Percentiles rank a stretch among this genome's conserved stretches.
Conservation (phyloP, 352 stramenopile species). For the Globisporangium nagaii region DNA sequence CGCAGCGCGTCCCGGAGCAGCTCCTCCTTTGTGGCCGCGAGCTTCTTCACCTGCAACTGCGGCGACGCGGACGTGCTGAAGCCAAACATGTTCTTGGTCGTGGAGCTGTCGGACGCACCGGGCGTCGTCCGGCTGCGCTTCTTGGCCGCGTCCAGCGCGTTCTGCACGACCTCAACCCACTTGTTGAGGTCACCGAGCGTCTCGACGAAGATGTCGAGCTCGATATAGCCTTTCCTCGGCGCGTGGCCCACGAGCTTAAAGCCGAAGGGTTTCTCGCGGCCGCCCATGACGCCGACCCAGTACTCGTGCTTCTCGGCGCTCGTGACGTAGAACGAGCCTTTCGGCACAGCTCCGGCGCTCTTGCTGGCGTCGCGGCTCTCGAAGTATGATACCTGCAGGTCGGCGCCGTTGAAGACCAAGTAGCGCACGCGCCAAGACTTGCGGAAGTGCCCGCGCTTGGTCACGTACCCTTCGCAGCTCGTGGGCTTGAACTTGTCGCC, state of each 20-base stretch:
- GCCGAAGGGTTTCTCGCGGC: slow-evolving; percentile 67
- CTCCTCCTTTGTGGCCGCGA: slow-evolving; percentile 51
- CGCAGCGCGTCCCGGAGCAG: slow-evolving; percentile 67
- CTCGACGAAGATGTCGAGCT: slow-evolving; percentile 80
- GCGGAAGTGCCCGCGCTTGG: slow-evolving; percentile 76
- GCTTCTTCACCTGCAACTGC: slow-evolving; percentile 65
- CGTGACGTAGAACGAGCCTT: slow-evolving; percentile 73
- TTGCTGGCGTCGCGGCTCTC: slow-evolving; percentile 62
- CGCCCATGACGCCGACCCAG: slow-evolving; percentile 56
- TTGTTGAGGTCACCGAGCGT: slow-evolving; percentile 54
- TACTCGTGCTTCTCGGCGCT: slow-evolving; percentile 80
- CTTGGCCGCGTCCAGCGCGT: slow-evolving; percentile 53
- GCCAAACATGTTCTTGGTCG: slow-evolving; percentile 51
- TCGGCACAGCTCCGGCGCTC: slow-evolving; percentile 20
- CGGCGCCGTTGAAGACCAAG: slow-evolving; percentile 65
- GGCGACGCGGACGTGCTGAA: slow-evolving; percentile 37
- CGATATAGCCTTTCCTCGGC: slow-evolving; percentile 65
- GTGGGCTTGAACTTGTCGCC: slow-evolving; percentile 47
- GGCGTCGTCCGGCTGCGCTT: slow-evolving; percentile 31
- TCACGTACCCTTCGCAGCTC: slow-evolving; percentile 84
- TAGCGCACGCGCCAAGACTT: slow-evolving; percentile 83
- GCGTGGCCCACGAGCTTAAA: slow-evolving; percentile 85
- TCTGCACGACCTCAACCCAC: slow-evolving; percentile 77
- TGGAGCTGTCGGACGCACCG: slow-evolving; percentile 16
- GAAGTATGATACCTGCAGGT: slow-evolving; percentile 67